These are phyloP conservation scores for Poa pratensis DNA, from an alignment of 176 grass and related monocot genomes.

Conservation along the genomic window DNA sequence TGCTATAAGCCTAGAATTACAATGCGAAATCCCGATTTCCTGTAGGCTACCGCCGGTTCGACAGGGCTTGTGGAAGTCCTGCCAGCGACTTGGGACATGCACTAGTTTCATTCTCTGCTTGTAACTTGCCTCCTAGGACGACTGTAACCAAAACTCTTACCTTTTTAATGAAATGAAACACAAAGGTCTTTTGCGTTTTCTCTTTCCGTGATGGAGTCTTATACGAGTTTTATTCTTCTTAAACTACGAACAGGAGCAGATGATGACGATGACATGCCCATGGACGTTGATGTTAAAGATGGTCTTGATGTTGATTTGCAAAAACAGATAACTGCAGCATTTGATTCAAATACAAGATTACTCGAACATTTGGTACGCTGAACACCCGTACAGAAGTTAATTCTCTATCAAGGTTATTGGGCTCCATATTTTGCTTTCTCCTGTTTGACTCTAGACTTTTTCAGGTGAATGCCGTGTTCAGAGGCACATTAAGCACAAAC, in stretches of 20 bases:
- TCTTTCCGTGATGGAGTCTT: slow-evolving; percentile 24
- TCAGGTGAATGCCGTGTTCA: slow-evolving; percentile 94
- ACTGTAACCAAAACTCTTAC: too few species aligned
- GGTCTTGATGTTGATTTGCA: slow-evolving; percentile 71
- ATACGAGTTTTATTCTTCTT: slow-evolving; percentile 16
- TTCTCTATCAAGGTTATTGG: background rate
- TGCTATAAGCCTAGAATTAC: background rate
- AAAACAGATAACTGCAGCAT: slow-evolving; percentile 75
- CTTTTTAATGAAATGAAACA: too few species aligned
- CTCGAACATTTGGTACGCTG: slow-evolving; percentile 80
- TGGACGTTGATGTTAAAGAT: slow-evolving; percentile 75
- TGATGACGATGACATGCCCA: slow-evolving; percentile 67
- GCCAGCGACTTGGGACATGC: too few species aligned
- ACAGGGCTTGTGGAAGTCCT: too few species aligned
- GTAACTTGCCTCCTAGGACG: too few species aligned
- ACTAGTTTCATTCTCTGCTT: too few species aligned
- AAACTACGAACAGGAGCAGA: slow-evolving; percentile 47
- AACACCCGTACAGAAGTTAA: background rate
- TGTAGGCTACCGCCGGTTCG: too few species aligned
- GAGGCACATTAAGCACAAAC: slow-evolving; percentile 53
- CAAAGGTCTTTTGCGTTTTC: too few species aligned
- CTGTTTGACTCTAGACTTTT: slow-evolving; percentile 46
- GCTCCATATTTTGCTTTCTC: slow-evolving; percentile 39
- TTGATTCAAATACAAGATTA: slow-evolving; percentile 86
- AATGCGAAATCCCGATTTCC: background rate